phyloP scores from a whole-genome alignment of 257 asterid genomes.

The Nicotiana noctiflora region DNA sequence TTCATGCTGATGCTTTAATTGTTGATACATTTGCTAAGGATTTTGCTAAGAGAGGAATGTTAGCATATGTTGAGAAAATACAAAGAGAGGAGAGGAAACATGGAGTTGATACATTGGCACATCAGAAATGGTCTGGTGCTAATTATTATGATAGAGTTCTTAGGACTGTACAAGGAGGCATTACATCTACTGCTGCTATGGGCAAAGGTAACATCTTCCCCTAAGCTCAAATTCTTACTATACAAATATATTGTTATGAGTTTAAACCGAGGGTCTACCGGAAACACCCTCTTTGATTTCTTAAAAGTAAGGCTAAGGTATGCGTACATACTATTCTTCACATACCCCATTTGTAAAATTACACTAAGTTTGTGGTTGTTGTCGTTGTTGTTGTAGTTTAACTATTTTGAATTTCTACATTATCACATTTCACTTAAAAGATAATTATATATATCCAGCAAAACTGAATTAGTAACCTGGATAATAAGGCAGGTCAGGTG shows the following conservation, averaged over 20 bases:
- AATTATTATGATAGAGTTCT: constrained; percentile 89
- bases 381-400: too few species aligned
- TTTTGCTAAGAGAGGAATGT: constrained; percentile 71
- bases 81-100: constrained; percentile 88
- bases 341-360: too few species aligned
- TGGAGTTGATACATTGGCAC: constrained; percentile 95
- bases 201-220: constrained; percentile 55
- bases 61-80: constrained; percentile 87
- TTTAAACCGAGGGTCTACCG: too few species aligned
- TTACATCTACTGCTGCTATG: constrained; percentile 96
- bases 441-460: too few species aligned
- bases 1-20: constrained; percentile 79
- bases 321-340: too few species aligned
- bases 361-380: too few species aligned
- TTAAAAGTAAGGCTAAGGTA: too few species aligned
- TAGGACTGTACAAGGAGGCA: constrained; percentile 94
- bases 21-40: constrained; percentile 83
- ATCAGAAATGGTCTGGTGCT: constrained; percentile 99
- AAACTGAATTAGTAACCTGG: too few species aligned
- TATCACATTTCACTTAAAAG: too few species aligned
- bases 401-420: too few species aligned
- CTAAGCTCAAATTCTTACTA: background rate
- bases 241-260: too few species aligned
- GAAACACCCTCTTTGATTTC: too few species aligned
- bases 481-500: background rate